Evolutionary conservation across 768 basidiomycete species (phyloP), one percentile per base, ranked within the genome.

Genomic region (Rhodotorula diobovata): DNA sequence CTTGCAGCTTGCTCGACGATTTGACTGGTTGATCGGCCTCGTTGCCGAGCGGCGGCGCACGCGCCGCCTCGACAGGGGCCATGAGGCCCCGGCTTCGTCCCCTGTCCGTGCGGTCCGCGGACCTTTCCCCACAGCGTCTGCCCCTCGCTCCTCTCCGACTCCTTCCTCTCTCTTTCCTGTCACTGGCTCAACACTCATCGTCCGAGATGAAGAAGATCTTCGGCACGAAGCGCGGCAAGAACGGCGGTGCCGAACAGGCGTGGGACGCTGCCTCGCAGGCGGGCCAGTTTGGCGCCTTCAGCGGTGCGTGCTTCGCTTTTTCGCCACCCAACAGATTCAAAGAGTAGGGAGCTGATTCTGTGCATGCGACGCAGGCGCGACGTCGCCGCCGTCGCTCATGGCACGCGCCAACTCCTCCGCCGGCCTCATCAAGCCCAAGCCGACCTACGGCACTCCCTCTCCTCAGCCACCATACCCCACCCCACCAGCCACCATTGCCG

Each of bases 201-300:
- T 32, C 12, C 18, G 21, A 16, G 20, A 71, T 71, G 70, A 71
- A 71, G 64, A 71, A 62, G 61, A 66, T 71, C 55, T 61, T 71
- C n/a, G 25, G 60, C n/a, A 53, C 35, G n/a, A 51, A 50, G 54
- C 59, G 61, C 37, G 43, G 35, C 60, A 66, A 62, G 54, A 23
- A 32, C 30, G 41, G 39, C 18, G 41, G n/a, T 8, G 57, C 34
- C 9, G 34, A 2, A 25, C 16, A 18, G 21, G 35, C 39, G 10
- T 37, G 18, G 20, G 7, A 37, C 56, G 35, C 25, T 28, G 16
- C 25, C 14, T 41, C 23, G 45, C 32, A 35, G 41, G 1, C 6
- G 50, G 39, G 39, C n/a, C n/a, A 39, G 37, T 53, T 23, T 59
- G 54, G 50, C 41, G 54, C 53, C 14, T 67, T 68, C 45, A 61